Evolutionary conservation across 2,329 filamentous ascomycete genomes (phyloP), one percentile per base, ranked within the genome.

Genomic region (Ascochyta fabae): DNA sequence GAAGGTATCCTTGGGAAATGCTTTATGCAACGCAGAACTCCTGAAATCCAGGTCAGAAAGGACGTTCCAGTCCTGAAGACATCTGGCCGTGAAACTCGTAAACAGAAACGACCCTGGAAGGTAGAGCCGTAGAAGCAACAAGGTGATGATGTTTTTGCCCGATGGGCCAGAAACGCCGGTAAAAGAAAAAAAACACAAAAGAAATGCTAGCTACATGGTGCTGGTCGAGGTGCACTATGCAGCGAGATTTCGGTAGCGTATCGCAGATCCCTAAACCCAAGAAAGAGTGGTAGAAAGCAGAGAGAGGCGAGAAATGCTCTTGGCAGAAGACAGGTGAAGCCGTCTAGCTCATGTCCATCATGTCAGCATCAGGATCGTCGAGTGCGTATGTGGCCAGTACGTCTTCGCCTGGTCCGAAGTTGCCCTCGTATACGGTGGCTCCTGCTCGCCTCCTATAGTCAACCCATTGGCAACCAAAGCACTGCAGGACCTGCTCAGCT

Each of bases 351-450:
- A 70, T 71, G 71, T 88, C 86, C 75, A 86, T 84, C 83, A 88
- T 88, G 72, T 88, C 64, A 16, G 60, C 48, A 16, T 59, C 51
- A 23, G 23, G 34, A 31, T 59, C 53, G 39, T 65, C 56, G 19
- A 61, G 58, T 19, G 81, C 80, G 78, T 62, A 64, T 36, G 66
- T 68, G 48, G 63, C 64, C 50, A 87, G 78, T 19, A 87, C 79
- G 59, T 87, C 84, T 61, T 88, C 88, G 23, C 84, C 84, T 29
- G 94, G 94, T 4, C 95, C 95, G 90, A 93, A 99, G 73, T 91
- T 95, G 60, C 95, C 95, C 78, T 99, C 95, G 67, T 90, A 99
- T 48, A 99, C 88, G 0, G 92, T 97, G n/a, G 95, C 95, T 40
- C 92, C 91, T 10, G 92, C 91, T 51, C 89, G 87, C 51, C 92